Evolutionary conservation across 768 basidiomycete species (phyloP).

Genomic region (Naganishia vishniacii): DNA sequence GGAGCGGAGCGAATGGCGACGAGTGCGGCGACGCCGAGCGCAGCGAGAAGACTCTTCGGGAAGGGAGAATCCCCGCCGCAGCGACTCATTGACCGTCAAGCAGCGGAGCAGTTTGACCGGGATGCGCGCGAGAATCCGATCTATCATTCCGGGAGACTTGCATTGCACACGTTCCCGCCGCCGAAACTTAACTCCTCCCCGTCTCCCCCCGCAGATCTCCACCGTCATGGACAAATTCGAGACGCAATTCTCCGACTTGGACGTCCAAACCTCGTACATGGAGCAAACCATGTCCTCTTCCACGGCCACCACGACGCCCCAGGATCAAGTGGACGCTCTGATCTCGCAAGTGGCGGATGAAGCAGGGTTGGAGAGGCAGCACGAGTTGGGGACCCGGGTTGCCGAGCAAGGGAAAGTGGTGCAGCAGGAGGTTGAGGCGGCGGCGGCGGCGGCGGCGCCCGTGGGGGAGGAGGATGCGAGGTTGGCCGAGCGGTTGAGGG

Average conservation of each 20-base stretch:
- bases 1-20: too few relatives aligned
- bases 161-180: neutral
- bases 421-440: constrained; percentile 36
- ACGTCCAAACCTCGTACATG: constrained; percentile 97
- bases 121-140: neutral
- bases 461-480: constrained; percentile 46
- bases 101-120: too few relatives aligned
- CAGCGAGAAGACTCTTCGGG: too few relatives aligned
- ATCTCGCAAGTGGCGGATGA: constrained; percentile 94
- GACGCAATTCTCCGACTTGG: constrained; percentile 87
- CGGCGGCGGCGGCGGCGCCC: constrained; percentile 56
- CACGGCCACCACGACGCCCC: constrained; percentile 85
- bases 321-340: constrained; percentile 91
- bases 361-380: constrained; percentile 88
- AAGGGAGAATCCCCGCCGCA: too few relatives aligned
- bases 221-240: constrained; percentile 99
- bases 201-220: constrained; percentile 64
- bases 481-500: constrained; percentile 79
- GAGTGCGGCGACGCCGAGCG: too few relatives aligned
- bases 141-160: neutral
- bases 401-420: neutral
- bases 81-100: too few relatives aligned
- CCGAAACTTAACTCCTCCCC: neutral
- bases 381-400: constrained; percentile 64
- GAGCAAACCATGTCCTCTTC: constrained; percentile 92